phyloP scores from a whole-genome alignment of 1,284 basidiomycete genomes.

The Leccinum glutinopallens region DNA sequence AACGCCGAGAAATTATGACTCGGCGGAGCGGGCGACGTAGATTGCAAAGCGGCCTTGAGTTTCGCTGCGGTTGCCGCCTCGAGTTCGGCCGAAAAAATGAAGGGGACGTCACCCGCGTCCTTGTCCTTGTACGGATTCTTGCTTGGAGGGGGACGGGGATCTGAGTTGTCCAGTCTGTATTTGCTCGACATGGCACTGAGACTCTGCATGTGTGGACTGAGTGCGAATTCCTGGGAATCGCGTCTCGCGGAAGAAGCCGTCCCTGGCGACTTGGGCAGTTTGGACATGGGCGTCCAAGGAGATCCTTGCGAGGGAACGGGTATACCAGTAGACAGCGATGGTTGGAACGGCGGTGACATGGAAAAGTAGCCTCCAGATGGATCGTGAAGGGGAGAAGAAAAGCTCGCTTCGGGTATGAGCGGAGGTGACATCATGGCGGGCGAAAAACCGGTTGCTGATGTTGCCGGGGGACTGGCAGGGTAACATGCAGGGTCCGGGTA shows the following conservation, averaged over 20 bases:
- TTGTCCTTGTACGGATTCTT: constrained; percentile 30
- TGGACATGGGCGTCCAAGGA: constrained; percentile 18
- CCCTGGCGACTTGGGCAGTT: constrained; percentile 15
- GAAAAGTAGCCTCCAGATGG: constrained; percentile 16
- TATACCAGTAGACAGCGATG: constrained; percentile 10
- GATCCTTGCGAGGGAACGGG: constrained; percentile 22
- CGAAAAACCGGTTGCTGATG: no score
- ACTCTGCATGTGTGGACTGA: no score
- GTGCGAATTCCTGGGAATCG: constrained; percentile 29
- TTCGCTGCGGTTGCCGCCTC: constrained; percentile 33
- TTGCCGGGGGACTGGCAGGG: no score
- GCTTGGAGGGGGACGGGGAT: constrained; percentile 13
- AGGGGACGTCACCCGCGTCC: constrained; percentile 36
- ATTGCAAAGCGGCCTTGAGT: constrained; percentile 31
- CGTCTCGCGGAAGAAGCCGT: constrained; percentile 14
- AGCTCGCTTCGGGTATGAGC: no score
- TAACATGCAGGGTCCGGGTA: no score
- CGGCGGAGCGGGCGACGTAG: constrained; percentile 8
- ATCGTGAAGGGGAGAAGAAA: constrained; percentile 8
- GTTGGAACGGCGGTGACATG: constrained; percentile 17
- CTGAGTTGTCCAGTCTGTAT: constrained; percentile 27
- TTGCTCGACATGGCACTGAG: constrained; percentile 29
- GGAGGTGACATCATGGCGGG: no score
- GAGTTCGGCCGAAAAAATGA: constrained; percentile 36
- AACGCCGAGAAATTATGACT: constrained; percentile 17